Percentiles rank a stretch among this genome's conserved stretches.
These are phyloP conservation scores for Erodium chrysanthum DNA, from an alignment of 441 rosid genomes.

Conservation along the genomic window DNA sequence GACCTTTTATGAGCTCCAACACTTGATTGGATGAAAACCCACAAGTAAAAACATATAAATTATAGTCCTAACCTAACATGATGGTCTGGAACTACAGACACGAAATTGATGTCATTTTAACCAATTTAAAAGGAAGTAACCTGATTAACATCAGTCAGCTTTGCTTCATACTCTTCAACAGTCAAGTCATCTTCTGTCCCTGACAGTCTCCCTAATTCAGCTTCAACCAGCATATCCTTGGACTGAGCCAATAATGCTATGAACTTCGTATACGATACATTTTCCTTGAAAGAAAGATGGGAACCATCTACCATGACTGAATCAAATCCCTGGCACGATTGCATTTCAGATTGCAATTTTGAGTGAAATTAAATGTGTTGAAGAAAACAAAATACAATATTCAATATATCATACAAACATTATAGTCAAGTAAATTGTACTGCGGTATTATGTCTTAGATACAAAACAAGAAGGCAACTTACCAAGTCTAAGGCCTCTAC, in stretches of 20 bases:
- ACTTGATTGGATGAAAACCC: too few relatives aligned
- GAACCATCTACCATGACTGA: conserved; percentile 96
- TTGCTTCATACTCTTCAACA: conserved; percentile 86
- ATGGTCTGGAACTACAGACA: too few relatives aligned
- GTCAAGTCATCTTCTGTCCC: conserved; percentile 97
- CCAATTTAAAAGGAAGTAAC: conserved; percentile 23
- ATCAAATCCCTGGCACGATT: conserved; percentile 56
- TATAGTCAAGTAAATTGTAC: not conserved
- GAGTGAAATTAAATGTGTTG: too few relatives aligned
- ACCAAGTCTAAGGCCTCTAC: conserved; percentile 73
- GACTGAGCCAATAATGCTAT: conserved; percentile 59
- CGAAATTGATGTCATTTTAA: too few relatives aligned
- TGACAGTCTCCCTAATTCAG: conserved; percentile 85
- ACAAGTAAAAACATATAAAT: too few relatives aligned
- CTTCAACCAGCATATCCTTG: conserved; percentile 69
- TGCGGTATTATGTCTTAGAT: not conserved
- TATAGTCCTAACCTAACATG: too few relatives aligned
- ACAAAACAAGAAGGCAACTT: conserved; percentile 21
- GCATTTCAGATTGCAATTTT: not conserved
- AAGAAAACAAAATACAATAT: too few relatives aligned
- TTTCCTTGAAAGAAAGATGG: conserved; percentile 70
- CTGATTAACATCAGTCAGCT: conserved; percentile 73
- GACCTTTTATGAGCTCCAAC: too few relatives aligned
- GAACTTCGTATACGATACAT: conserved; percentile 56
- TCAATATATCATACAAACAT: too few relatives aligned